phyloP scores from a whole-genome alignment of 1,284 basidiomycete genomes.

The Boletus albobrunnescens region DNA sequence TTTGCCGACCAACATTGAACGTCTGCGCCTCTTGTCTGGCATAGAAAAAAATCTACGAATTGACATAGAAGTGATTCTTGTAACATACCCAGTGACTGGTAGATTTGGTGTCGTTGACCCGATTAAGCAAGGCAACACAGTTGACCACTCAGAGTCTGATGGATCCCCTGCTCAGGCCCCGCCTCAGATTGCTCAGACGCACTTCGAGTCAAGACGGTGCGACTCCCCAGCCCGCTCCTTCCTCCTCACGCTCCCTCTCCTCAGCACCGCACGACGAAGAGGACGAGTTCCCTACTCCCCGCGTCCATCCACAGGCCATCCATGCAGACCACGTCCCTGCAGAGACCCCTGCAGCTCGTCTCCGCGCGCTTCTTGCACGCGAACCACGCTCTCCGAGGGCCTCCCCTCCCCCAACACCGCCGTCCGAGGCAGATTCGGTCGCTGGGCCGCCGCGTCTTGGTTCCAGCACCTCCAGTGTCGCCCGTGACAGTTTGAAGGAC shows the following conservation, averaged over 20 bases:
- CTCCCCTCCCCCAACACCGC: constrained; percentile 33
- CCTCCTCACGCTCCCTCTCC: background rate
- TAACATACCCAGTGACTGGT: too few relatives aligned
- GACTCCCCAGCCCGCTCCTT: constrained; percentile 35
- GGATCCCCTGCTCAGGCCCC: constrained; percentile 35
- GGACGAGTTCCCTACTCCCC: constrained; percentile 50
- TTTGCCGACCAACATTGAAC: too few relatives aligned
- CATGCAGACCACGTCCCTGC: constrained; percentile 25
- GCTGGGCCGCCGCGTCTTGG: constrained; percentile 46
- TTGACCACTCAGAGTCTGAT: constrained; percentile 7
- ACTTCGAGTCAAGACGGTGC: constrained; percentile 27
- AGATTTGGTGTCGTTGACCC: background rate
- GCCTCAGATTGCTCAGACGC: constrained; percentile 44
- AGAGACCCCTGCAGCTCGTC: constrained; percentile 48
- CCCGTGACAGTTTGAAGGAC: constrained; percentile 55
- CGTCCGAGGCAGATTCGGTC: constrained; percentile 60
- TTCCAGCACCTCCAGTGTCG: constrained; percentile 44
- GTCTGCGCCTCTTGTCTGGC: too few relatives aligned
- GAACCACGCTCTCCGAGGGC: constrained; percentile 38
- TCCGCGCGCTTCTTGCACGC: constrained; percentile 53
- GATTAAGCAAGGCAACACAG: background rate
- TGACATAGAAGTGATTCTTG: too few relatives aligned
- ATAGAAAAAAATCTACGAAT: too few relatives aligned
- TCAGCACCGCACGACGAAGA: constrained; percentile 42
- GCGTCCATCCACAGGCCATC: constrained; percentile 34